These are phyloP conservation scores for Stevia rebaudiana DNA, from an alignment of 140 eudicot genomes.

Conservation along the genomic window DNA sequence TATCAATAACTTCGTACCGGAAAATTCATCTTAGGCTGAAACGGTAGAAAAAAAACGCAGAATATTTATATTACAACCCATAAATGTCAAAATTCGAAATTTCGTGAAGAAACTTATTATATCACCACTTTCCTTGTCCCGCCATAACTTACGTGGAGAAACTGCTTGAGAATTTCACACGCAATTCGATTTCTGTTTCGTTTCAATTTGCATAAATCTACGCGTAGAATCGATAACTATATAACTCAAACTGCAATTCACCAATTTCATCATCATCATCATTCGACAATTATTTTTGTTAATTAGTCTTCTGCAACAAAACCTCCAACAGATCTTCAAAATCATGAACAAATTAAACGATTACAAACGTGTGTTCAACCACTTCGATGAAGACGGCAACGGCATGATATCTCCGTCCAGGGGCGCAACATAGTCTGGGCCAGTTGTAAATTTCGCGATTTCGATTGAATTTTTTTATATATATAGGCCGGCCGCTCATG, in stretches of 20 bases:
- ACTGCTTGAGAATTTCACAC: neutral
- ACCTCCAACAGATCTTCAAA: too few relatives aligned
- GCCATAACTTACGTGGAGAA: neutral
- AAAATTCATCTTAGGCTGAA: too few relatives aligned
- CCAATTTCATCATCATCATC: neutral
- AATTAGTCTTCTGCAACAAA: too few relatives aligned
- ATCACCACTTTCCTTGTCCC: neutral
- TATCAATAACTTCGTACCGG: too few relatives aligned
- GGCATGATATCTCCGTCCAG: slow-evolving; percentile 35
- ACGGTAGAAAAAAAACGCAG: too few relatives aligned
- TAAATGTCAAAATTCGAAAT: too few relatives aligned
- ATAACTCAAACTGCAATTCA: neutral
- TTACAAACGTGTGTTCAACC: slow-evolving; percentile 28
- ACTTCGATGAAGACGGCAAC: slow-evolving; percentile 33
- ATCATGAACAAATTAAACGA: slow-evolving; percentile 25
- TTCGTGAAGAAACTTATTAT: too few relatives aligned
- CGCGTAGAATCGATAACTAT: slow-evolving; percentile 6
- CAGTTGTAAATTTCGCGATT: too few relatives aligned
- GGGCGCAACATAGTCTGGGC: too few relatives aligned
- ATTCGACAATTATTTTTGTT: neutral
- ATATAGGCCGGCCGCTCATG: too few relatives aligned
- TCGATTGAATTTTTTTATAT: too few relatives aligned
- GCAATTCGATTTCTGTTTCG: slow-evolving; percentile 10
- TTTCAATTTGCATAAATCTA: slow-evolving; percentile 10
- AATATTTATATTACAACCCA: too few relatives aligned